Evolutionary conservation across 176 grass and related monocot species (phyloP).

Genomic region (Alopecurus myosuroides): DNA sequence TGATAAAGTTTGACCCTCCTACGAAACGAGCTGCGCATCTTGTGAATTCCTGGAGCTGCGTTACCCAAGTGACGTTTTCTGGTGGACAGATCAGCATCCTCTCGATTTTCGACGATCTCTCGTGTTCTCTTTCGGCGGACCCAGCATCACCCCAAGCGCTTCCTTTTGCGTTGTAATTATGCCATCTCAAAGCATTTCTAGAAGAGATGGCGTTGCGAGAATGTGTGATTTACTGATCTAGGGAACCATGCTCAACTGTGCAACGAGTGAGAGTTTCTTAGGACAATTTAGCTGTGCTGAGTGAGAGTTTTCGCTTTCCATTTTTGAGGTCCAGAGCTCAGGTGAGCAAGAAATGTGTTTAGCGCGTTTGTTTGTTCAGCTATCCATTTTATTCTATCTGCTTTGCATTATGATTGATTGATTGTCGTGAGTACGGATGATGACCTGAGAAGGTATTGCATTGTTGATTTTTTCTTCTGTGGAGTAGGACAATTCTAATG

Average conservation of each 20-base stretch:
- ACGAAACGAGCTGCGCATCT: background rate
- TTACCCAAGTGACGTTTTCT: slow-evolving; percentile 2
- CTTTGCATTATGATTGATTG: background rate
- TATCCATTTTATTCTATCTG: background rate
- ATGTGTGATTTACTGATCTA: background rate
- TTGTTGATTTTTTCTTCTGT: too few relatives aligned
- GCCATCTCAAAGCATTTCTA: slow-evolving; percentile 1
- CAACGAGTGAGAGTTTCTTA: background rate
- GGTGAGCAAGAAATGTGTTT: background rate
- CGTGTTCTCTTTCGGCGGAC: background rate
- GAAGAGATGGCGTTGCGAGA: background rate
- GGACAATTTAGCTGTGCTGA: slow-evolving; percentile 2
- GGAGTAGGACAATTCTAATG: too few relatives aligned
- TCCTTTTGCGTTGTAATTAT: background rate
- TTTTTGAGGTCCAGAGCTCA: background rate
- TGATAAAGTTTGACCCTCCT: slow-evolving; percentile 67
- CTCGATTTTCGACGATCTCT: background rate
- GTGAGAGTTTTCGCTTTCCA: background rate
- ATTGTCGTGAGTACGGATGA: background rate
- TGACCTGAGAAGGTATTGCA: background rate
- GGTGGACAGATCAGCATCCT: background rate
- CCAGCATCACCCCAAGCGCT: background rate
- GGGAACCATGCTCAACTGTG: background rate
- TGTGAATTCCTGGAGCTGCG: slow-evolving; percentile 6
- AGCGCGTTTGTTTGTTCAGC: background rate